phyloP scores from a whole-genome alignment of 192 early-diverging fungal genomes.

The Cladochytrium replicatum region DNA sequence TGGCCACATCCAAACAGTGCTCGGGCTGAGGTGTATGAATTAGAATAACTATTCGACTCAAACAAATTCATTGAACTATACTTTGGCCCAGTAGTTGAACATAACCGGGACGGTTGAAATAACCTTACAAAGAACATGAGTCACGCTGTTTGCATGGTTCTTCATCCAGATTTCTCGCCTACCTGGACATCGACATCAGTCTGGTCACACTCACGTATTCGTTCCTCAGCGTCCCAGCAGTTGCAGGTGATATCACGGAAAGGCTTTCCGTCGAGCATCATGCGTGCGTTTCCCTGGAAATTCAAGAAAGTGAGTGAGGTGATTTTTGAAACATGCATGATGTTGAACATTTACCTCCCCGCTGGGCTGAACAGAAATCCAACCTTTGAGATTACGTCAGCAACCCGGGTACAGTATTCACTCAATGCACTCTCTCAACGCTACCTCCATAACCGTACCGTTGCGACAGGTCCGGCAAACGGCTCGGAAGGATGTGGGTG shows the following conservation, averaged over 20 bases:
- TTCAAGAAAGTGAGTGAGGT: too few relatives aligned
- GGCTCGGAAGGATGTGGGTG: conserved; percentile 53
- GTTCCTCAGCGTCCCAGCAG: conserved; percentile 55
- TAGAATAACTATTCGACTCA: too few relatives aligned
- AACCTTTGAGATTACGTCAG: background rate
- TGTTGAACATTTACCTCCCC: too few relatives aligned
- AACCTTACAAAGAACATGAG: too few relatives aligned
- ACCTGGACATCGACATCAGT: conserved; percentile 52
- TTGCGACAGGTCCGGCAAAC: conserved; percentile 49
- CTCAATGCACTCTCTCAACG: too few relatives aligned
- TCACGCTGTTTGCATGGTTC: too few relatives aligned
- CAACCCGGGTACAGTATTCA: too few relatives aligned
- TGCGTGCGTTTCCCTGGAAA: conserved; percentile 48
- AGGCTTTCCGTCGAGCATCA: conserved; percentile 60
- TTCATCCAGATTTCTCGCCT: too few relatives aligned
- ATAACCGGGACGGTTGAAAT: conserved; percentile 58
- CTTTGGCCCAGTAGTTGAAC: too few relatives aligned
- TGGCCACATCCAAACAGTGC: conserved; percentile 41
- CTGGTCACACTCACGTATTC: conserved; percentile 43
- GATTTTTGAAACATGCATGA: too few relatives aligned
- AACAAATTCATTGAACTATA: too few relatives aligned
- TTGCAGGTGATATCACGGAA: conserved; percentile 59
- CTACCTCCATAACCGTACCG: conserved; percentile 56
- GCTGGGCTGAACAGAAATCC: conserved; percentile 3
- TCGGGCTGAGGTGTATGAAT: too few relatives aligned